Evolutionary conservation across 495 filamentous ascomycete species (phyloP).

Genomic region (Letharia lupina): DNA sequence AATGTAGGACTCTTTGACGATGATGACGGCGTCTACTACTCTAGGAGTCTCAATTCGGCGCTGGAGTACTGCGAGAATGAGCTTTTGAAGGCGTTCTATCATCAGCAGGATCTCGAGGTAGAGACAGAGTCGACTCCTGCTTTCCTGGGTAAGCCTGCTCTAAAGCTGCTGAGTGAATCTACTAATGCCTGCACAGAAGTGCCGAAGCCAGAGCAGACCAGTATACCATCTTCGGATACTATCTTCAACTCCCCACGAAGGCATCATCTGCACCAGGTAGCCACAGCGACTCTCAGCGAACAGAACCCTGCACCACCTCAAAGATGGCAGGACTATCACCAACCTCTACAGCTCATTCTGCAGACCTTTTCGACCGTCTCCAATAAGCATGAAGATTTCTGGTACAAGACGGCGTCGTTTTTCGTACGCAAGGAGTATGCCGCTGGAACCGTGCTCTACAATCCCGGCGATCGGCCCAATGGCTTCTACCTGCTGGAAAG

Average conservation of each 20-base stretch:
- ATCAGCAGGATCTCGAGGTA: slow-evolving; percentile 27
- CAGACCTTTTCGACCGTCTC: slow-evolving; percentile 80
- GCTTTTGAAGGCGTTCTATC: slow-evolving; percentile 78
- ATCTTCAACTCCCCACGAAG: slow-evolving; percentile 71
- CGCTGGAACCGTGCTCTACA: slow-evolving; percentile 65
- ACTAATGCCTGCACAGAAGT: slow-evolving; percentile 20
- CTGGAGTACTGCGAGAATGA: slow-evolving; percentile 94
- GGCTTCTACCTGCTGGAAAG: slow-evolving; percentile 89
- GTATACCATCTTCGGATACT: slow-evolving; percentile 31
- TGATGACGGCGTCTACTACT: slow-evolving; percentile 60
- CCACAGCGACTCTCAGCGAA: slow-evolving; percentile 61
- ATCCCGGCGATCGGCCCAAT: slow-evolving; percentile 57
- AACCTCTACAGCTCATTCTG: slow-evolving; percentile 82
- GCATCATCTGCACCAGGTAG: slow-evolving; percentile 67
- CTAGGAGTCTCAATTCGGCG: slow-evolving; percentile 84
- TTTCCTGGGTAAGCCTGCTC: slow-evolving; percentile 16
- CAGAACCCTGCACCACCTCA: slow-evolving; percentile 42
- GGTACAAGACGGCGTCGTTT: slow-evolving; percentile 67
- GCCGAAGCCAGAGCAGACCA: slow-evolving; percentile 20
- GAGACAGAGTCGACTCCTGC: slow-evolving; percentile 19
- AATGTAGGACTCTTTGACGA: slow-evolving; percentile 70
- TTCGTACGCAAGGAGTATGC: slow-evolving; percentile 59
- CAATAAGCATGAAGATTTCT: slow-evolving; percentile 84
- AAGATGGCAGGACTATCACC: slow-evolving; percentile 75
- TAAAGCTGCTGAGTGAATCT: neutral